A percentile compares a stretch with the other conserved stretches of the same genome.
These are phyloP conservation scores for Solanum pennellii DNA, from an alignment of 257 asterid genomes.

Conservation along the genomic window DNA sequence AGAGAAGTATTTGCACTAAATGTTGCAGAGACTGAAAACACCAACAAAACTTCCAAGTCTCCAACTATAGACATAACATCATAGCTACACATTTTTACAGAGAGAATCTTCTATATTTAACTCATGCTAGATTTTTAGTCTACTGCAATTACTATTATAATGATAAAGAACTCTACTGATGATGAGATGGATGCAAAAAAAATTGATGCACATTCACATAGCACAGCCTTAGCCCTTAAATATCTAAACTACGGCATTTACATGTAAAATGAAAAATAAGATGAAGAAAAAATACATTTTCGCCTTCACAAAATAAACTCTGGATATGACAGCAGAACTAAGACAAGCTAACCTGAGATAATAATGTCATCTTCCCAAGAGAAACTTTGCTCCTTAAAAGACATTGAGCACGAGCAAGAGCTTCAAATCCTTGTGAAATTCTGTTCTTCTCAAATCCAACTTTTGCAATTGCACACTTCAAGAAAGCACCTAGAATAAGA, in stretches of 20 bases:
- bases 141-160: neutral
- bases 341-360: conserved; percentile 54
- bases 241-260: neutral
- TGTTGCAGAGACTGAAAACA: neutral
- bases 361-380: conserved; percentile 74
- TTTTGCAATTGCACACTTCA: conserved; percentile 97
- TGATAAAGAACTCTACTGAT: neutral
- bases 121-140: neutral
- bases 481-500: conserved; percentile 73
- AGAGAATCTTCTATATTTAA: neutral
- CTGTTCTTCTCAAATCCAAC: conserved; percentile 81
- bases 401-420: conserved; percentile 98
- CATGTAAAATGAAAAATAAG: neutral
- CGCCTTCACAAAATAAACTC: neutral
- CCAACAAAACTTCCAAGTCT: neutral
- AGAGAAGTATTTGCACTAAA: neutral
- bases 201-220: neutral
- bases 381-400: conserved; percentile 79
- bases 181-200: neutral
- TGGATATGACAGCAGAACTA: neutral
- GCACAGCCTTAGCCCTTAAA: neutral
- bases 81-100: neutral
- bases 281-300: neutral
- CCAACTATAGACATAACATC: neutral
- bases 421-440: conserved; percentile 94